phyloP scores from a whole-genome alignment of 768 basidiomycete species.

The Leccinum subgranulosum region DNA sequence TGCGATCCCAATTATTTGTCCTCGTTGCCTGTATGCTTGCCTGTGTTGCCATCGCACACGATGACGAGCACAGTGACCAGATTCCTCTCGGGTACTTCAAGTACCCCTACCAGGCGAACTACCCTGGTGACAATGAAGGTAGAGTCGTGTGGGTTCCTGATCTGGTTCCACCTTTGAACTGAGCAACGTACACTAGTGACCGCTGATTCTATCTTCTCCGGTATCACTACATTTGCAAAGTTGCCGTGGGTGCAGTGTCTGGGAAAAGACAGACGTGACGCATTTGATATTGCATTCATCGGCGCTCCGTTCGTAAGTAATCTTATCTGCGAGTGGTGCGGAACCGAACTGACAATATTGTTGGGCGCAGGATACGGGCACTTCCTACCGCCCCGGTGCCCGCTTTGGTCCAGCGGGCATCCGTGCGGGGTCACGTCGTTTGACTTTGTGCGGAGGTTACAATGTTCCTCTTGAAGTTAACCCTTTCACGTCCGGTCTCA shows the following conservation, averaged over 20 bases:
- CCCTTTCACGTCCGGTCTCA: slow-evolving; percentile 66
- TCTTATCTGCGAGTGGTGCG: not conserved
- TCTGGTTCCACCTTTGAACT: not conserved
- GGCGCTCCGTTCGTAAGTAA: slow-evolving; percentile 72
- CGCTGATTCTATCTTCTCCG: slow-evolving; percentile 77
- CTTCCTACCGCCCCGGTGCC: slow-evolving; percentile 79
- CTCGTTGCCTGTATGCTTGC: slow-evolving; percentile 27
- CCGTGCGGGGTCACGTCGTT: slow-evolving; percentile 70
- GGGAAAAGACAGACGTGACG: slow-evolving; percentile 50
- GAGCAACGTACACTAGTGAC: slow-evolving; percentile 50
- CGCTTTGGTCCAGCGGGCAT: slow-evolving; percentile 86
- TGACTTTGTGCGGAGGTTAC: slow-evolving; percentile 75
- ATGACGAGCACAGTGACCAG: slow-evolving; percentile 48
- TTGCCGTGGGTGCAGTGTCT: slow-evolving; percentile 82
- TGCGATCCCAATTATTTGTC: slow-evolving; percentile 23
- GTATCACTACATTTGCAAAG: slow-evolving; percentile 82
- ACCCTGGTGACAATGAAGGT: slow-evolving; percentile 59
- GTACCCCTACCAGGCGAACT: slow-evolving; percentile 60
- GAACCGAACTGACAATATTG: not conserved
- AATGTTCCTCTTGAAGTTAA: slow-evolving; percentile 73
- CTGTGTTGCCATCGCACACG: slow-evolving; percentile 33
- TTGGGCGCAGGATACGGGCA: slow-evolving; percentile 55
- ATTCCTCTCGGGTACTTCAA: slow-evolving; percentile 65
- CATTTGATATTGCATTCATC: slow-evolving; percentile 80
- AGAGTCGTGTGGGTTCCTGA: not conserved